phyloP scores from a whole-genome alignment of 2,329 filamentous ascomycete genomes.

The Leptographium flavum region DNA sequence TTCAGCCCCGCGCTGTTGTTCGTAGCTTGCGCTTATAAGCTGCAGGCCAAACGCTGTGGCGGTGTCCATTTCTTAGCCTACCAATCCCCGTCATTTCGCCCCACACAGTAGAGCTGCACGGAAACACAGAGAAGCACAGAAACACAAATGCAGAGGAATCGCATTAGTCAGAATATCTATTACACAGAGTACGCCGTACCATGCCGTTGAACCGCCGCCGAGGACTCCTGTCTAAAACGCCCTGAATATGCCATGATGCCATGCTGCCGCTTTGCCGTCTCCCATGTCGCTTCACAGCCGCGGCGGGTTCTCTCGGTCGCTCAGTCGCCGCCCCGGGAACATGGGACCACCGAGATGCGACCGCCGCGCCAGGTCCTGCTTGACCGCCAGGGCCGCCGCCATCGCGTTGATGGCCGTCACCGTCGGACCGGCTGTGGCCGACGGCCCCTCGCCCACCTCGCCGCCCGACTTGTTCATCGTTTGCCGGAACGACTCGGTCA shows the following conservation, averaged over 20 bases:
- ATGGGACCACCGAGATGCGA: background rate
- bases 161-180: conserved; percentile 4
- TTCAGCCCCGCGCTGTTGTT: background rate
- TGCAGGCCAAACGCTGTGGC: background rate
- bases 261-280: too few species aligned
- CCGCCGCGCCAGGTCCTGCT: background rate
- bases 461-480: conserved; percentile 5
- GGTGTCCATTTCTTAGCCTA: background rate
- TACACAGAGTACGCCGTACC: background rate
- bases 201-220: background rate
- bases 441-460: conserved; percentile 1
- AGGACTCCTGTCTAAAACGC: background rate
- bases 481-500: conserved; percentile 24
- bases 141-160: too few species aligned
- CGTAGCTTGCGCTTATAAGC: background rate
- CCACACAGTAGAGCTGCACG: conserved; percentile 4
- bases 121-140: conserved; percentile 8
- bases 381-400: background rate
- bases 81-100: background rate
- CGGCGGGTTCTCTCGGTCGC: conserved; percentile 11
- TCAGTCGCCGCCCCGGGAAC: conserved; percentile 5
- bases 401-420: background rate
- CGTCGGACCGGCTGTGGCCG: background rate
- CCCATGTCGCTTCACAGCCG: conserved; percentile 3
- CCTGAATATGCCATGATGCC: background rate